phyloP scores from a whole-genome alignment of 2,329 filamentous ascomycete genomes.

The Botrytis elliptica region DNA sequence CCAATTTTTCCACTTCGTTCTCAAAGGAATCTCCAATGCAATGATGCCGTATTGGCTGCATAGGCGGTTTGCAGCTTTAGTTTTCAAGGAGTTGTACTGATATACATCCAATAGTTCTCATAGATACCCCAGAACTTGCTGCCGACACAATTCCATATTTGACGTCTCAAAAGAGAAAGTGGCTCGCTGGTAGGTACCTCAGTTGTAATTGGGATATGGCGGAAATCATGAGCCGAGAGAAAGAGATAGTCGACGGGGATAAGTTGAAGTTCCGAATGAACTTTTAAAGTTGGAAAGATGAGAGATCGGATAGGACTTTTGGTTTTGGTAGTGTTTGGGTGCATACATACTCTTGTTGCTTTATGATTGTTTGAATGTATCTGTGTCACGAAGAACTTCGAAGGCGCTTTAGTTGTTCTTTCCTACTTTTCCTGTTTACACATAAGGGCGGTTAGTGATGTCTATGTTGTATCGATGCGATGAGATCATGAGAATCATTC shows the following conservation, averaged over 20 bases:
- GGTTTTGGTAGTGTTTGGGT: neutral
- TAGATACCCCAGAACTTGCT: neutral
- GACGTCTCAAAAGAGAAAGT: neutral
- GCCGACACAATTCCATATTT: neutral
- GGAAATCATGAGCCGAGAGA: neutral
- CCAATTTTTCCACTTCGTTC: neutral
- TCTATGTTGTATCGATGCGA: no score
- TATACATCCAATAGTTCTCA: neutral
- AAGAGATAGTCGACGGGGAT: neutral
- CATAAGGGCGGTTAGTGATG: no score
- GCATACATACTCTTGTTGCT: neutral
- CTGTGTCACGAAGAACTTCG: no score
- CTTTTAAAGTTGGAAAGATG: neutral
- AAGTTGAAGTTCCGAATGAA: neutral
- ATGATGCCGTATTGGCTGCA: neutral
- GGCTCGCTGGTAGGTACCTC: neutral
- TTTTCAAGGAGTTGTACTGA: neutral
- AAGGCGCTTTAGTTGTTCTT: no score
- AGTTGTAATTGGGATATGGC: neutral
- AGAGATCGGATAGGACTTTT: neutral
- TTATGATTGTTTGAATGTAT: neutral
- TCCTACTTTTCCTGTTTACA: no score
- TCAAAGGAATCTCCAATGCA: neutral
- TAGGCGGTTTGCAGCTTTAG: neutral
- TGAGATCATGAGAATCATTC: neutral